phyloP scores from a whole-genome alignment of 176 grass and related monocot species.

The Oryza brachyantha region DNA sequence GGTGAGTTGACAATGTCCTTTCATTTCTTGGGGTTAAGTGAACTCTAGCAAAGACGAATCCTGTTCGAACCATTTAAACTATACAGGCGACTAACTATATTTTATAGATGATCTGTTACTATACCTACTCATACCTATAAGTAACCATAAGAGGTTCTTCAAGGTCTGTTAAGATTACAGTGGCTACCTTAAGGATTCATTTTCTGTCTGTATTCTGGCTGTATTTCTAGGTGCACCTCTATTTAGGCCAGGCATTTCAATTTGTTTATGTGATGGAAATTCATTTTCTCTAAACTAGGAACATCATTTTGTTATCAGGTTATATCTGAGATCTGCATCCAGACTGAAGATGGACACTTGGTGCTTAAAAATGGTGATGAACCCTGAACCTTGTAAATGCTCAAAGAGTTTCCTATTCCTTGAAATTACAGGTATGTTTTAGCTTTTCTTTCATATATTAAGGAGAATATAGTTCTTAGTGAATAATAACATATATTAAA shows the following conservation, averaged over 20 bases:
- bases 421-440: conserved; percentile 18
- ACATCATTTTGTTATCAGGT: conserved; percentile 18
- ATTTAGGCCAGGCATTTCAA: not conserved
- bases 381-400: conserved; percentile 38
- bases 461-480: not conserved
- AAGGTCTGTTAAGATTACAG: not conserved
- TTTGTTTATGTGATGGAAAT: conserved; percentile 7
- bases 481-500: not conserved
- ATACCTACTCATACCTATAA: not conserved
- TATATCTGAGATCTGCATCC: conserved; percentile 43
- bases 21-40: not conserved
- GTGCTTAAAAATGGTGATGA: conserved; percentile 58
- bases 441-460: not conserved
- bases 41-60: not conserved
- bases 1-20: not conserved
- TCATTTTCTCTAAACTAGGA: not conserved
- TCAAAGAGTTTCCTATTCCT: conserved; percentile 13
- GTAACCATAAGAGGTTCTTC: not conserved
- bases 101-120: not conserved
- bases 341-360: conserved; percentile 39
- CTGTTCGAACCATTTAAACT: not conserved
- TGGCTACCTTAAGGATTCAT: not conserved
- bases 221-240: not conserved
- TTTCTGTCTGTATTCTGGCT: not conserved
- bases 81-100: not conserved